Evolutionary conservation across 768 basidiomycete genomes (phyloP).

Genomic region (Termitomyces bulborhizus): DNA sequence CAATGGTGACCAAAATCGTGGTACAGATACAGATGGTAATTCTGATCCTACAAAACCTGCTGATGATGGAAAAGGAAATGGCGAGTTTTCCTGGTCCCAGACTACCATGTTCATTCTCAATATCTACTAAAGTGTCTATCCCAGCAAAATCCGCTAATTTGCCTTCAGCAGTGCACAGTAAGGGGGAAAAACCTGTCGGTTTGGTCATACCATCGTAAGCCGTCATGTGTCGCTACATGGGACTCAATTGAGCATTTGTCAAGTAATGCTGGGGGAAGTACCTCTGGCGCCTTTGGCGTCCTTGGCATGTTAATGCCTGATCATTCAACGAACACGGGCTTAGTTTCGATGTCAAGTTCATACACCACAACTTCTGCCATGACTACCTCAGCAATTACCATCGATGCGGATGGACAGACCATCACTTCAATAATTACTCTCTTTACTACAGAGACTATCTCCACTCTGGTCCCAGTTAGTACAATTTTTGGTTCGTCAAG

Average conservation of each 20-base stretch:
- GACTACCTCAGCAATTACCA: too few relatives aligned
- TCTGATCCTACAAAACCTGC: neutral
- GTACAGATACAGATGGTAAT: neutral
- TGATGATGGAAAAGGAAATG: neutral
- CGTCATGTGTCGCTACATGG: neutral
- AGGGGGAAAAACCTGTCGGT: too few relatives aligned
- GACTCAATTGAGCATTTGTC: neutral
- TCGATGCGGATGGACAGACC: too few relatives aligned
- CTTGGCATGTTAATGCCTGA: neutral
- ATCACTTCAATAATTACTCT: neutral
- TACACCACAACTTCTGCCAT: too few relatives aligned
- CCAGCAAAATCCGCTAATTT: neutral
- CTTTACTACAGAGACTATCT: neutral
- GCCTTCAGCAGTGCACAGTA: neutral
- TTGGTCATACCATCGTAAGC: neutral
- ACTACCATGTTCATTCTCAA: neutral
- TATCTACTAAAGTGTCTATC: neutral
- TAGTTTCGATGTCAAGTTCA: neutral
- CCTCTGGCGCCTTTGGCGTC: neutral
- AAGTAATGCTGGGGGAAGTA: neutral
- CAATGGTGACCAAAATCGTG: neutral
- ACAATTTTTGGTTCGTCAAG: neutral
- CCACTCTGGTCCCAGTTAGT: conserved; percentile 2
- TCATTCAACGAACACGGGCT: neutral
- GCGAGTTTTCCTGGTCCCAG: neutral